Conservation (phyloP, 176 grass and related monocot species). For the Eragrostis curvula region DNA sequence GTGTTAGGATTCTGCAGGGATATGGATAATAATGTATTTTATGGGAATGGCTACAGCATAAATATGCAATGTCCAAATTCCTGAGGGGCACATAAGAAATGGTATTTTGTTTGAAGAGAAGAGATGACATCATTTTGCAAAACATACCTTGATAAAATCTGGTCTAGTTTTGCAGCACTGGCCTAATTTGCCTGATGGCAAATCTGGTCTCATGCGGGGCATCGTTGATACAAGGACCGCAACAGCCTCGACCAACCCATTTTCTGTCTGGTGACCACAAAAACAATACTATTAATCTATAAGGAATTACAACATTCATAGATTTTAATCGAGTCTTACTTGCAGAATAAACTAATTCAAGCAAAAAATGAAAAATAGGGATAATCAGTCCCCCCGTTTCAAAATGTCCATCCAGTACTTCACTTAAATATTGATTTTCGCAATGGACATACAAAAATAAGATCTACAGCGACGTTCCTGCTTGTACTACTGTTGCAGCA, state of each 20-base stretch:
- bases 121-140: conserved; percentile 27
- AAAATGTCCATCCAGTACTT: neutral
- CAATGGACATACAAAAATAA: neutral
- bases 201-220: conserved; percentile 77
- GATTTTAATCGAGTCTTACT: conserved; percentile 16
- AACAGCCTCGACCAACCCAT: conserved; percentile 96
- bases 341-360: neutral
- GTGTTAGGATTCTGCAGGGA: neutral
- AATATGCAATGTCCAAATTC: conserved; percentile 29
- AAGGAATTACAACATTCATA: neutral
- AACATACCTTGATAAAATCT: conserved; percentile 95
- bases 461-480: neutral
- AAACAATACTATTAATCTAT: conserved; percentile 2
- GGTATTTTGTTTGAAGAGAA: conserved; percentile 29
- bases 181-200: conserved; percentile 73
- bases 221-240: conserved; percentile 87
- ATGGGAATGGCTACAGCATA: neutral
- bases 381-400: conserved; percentile 4
- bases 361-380: neutral
- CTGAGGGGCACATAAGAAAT: conserved; percentile 19
- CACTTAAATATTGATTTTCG: conserved; percentile 18
- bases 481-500: neutral
- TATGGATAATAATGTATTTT: neutral
- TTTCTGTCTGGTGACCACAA: conserved; percentile 79
- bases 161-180: conserved; percentile 86